phyloP scores from a whole-genome alignment of 169 alveolate species.

The Perkinsus chesapeaki region DNA sequence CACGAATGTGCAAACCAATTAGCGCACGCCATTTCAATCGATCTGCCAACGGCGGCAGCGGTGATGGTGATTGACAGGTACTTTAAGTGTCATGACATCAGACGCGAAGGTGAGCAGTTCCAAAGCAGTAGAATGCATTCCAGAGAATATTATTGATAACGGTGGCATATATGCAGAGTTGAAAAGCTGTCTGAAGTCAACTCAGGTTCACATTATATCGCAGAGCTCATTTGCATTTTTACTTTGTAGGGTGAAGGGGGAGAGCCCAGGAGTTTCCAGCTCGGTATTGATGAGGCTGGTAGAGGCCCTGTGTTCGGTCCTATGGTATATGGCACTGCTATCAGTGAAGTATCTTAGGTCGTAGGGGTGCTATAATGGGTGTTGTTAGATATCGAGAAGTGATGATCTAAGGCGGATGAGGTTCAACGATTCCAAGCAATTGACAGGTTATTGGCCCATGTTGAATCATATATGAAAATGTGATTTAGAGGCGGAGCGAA shows the following conservation, averaged over 20 bases:
- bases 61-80: too few species aligned
- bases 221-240: background rate
- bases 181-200: background rate
- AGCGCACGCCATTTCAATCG: background rate
- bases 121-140: too few species aligned
- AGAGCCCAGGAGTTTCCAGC: background rate
- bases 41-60: background rate
- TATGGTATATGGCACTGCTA: slow-evolving; percentile 83
- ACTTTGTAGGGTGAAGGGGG: background rate
- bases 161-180: too few species aligned
- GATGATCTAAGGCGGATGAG: background rate
- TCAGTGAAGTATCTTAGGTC: background rate
- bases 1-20: background rate
- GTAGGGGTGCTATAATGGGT: background rate
- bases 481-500: slow-evolving; percentile 52
- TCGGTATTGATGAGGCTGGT: slow-evolving; percentile 99
- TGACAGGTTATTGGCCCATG: background rate
- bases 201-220: background rate
- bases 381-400: background rate
- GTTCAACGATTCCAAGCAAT: background rate
- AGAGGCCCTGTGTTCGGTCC: slow-evolving; percentile 98
- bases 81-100: too few species aligned
- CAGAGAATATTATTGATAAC: too few species aligned
- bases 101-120: too few species aligned
- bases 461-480: background rate